These are phyloP conservation scores for Penicillium tannophilum DNA, from an alignment of 495 filamentous ascomycete genomes.

Conservation along the genomic window DNA sequence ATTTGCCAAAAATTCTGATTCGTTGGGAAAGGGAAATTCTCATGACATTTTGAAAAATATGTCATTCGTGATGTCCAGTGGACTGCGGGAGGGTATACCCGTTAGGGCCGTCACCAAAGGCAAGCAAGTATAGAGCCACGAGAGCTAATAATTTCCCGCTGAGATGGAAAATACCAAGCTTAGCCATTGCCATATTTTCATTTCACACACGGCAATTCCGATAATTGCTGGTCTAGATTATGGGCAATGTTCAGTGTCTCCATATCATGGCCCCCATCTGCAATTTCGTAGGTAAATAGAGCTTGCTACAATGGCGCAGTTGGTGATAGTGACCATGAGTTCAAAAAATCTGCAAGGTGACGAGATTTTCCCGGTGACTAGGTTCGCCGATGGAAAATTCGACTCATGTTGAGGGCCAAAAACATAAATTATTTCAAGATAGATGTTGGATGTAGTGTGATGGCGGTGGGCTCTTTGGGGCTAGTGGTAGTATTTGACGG, in stretches of 20 bases:
- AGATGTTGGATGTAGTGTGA: slow-evolving; percentile 10
- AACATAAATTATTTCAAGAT: background rate
- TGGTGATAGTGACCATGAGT: slow-evolving; percentile 36
- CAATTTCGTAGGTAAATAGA: background rate
- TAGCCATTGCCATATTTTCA: background rate
- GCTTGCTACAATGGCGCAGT: slow-evolving; percentile 31
- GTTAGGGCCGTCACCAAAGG: background rate
- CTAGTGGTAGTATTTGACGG: background rate
- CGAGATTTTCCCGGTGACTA: slow-evolving; percentile 9
- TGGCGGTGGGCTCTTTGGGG: background rate
- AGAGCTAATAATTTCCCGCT: slow-evolving; percentile 12
- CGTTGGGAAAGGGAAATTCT: background rate
- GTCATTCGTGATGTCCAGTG: background rate
- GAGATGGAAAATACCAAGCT: background rate
- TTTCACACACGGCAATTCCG: background rate
- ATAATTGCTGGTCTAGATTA: slow-evolving; percentile 1
- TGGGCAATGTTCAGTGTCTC: background rate
- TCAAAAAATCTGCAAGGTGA: slow-evolving; percentile 21
- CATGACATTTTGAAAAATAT: background rate
- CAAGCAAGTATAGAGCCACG: slow-evolving; percentile 1
- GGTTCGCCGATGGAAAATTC: background rate
- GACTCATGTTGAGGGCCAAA: slow-evolving; percentile 2
- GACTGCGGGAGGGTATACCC: background rate
- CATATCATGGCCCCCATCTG: slow-evolving; percentile 8
- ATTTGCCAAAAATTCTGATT: background rate